phyloP scores from a whole-genome alignment of 1,139 yeast genomes.

The Pichia sp. region DNA sequence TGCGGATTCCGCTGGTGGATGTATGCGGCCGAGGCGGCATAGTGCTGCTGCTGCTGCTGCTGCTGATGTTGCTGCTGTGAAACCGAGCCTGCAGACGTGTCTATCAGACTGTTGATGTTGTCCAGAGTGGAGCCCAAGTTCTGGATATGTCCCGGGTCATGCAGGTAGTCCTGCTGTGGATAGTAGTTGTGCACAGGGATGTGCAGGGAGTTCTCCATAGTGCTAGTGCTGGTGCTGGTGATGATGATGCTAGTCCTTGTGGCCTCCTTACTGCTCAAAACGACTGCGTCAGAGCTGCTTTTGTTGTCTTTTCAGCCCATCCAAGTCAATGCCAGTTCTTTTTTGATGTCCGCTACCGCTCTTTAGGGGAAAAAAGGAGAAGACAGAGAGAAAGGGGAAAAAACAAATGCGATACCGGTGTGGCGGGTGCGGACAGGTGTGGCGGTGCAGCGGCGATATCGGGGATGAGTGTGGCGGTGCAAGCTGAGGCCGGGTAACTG shows the following conservation, averaged over 20 bases:
- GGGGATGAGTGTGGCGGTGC: not conserved
- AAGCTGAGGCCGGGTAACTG: not conserved
- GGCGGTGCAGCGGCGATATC: not conserved
- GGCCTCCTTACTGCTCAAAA: no score
- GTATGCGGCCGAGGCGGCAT: not conserved
- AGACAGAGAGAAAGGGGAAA: not conserved
- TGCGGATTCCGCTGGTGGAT: slow-evolving; percentile 5
- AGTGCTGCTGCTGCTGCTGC: slow-evolving; percentile 1
- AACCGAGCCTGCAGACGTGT: not conserved
- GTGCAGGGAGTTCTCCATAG: slow-evolving; percentile 15
- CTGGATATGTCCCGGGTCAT: slow-evolving; percentile 2
- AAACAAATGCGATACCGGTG: not conserved
- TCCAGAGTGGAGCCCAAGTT: slow-evolving; percentile 8
- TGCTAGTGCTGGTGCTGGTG: not conserved
- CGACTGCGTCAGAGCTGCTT: no score
- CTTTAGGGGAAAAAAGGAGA: not conserved
- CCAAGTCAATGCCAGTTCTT: not conserved
- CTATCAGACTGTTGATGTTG: slow-evolving; percentile 7
- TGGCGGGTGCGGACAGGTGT: not conserved
- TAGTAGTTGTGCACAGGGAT: slow-evolving; percentile 14
- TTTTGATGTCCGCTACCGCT: not conserved
- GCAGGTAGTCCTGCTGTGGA: slow-evolving; percentile 10
- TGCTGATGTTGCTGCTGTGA: no score
- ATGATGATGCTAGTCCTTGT: no score
- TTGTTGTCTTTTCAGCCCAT: not conserved